phyloP scores from a whole-genome alignment of 148 eudicot genomes.

The Rhododendron vialii region DNA sequence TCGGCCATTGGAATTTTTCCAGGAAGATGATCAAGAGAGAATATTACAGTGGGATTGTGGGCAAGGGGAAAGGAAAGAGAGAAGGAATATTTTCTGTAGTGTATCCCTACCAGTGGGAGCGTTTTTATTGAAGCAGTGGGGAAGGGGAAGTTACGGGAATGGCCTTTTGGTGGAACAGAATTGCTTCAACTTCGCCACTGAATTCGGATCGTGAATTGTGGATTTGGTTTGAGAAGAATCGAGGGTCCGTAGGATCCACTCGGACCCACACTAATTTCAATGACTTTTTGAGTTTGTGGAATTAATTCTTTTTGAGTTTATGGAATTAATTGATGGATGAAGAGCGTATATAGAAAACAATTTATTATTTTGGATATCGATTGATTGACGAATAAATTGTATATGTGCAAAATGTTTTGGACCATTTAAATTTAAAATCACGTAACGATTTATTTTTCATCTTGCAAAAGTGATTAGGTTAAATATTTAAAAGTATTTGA shows the following conservation, averaged over 20 bases:
- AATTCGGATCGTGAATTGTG: no score
- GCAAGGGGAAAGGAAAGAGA: not conserved
- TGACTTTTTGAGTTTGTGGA: not conserved
- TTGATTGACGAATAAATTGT: not conserved
- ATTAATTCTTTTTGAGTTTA: no score
- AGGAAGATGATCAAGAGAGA: not conserved
- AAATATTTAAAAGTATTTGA: no score
- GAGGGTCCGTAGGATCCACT: no score
- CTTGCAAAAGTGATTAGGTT: not conserved
- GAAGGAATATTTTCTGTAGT: not conserved
- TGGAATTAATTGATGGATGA: no score
- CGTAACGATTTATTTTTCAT: not conserved
- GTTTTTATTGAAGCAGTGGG: not conserved
- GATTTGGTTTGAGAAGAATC: no score
- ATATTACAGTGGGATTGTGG: not conserved
- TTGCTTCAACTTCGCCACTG: not conserved
- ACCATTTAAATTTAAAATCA: not conserved
- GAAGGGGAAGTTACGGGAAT: not conserved
- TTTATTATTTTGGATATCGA: not conserved
- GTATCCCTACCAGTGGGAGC: not conserved
- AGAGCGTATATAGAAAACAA: no score
- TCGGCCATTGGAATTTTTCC: constrained; percentile 27
- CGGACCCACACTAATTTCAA: no score
- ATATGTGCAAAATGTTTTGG: not conserved
- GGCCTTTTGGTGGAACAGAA: not conserved